Evolutionary conservation across 176 grass and related monocot species (phyloP), one percentile per base, ranked within the genome.

Genomic region (Canna indica): DNA sequence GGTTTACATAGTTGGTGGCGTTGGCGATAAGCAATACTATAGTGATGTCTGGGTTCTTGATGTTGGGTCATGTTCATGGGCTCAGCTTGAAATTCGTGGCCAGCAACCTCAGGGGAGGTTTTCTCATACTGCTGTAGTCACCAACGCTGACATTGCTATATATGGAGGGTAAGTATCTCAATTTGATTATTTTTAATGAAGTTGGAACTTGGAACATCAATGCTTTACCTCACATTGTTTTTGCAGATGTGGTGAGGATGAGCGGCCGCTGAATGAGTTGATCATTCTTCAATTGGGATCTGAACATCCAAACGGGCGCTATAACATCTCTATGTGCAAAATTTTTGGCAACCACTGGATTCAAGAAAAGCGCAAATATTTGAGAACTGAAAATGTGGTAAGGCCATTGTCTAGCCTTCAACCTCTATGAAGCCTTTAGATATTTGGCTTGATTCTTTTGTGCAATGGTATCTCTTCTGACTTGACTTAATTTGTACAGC

Each of bases 31-130:
- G 56, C 84, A 93, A 60, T 99, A 99, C 47, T 99, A 99, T 41
- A 99, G 82, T 10, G 95, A 99, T 82, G 86, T 89, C 4, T 99
- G 95, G 95, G 75, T 99, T 86, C 84, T 94, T 64, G 95, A 99
- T 86, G 70, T 84, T 25, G 18, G 73, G 18, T 81, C 35, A 20
- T 78, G 80, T 10, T 73, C 84, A 15, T 99, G 95, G 95, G 83
- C 56, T 60, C 95, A 85, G 27, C 87, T 99, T 3, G 95, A 99
- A 25, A 87, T 80, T 18, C 86, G 84, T 20, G 95, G 95, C 50
- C 90, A 91, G 72, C 86, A 80, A 66, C 90, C 95, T 7, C 95
- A 99, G 82, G 95, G 95, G 48, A 70, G 95, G 18, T 99, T 94
- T 76, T 87, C 95, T 42, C 95, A 99, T 81, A 86, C 90, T 0